Evolutionary conservation across 1,284 basidiomycete genomes (phyloP).

Genomic region (Apiotrichum domesticum): DNA sequence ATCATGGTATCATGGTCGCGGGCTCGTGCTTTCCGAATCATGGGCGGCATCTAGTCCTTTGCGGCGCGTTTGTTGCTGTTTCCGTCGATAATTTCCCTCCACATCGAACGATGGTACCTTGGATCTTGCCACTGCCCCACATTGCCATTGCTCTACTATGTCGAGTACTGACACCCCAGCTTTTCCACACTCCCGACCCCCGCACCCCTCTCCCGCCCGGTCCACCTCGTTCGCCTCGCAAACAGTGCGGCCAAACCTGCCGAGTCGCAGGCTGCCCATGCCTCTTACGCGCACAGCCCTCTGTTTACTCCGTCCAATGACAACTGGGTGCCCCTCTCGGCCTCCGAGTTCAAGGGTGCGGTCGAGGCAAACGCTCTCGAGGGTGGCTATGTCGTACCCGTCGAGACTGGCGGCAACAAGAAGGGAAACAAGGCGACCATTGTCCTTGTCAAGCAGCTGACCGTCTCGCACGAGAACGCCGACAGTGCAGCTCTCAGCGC

Average conservation of each 20-base stretch:
- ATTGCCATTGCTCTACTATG: background rate
- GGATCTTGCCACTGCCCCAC: background rate
- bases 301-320: constrained; percentile 17
- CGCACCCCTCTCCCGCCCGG: constrained; percentile 27
- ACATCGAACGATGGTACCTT: no score
- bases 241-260: constrained; percentile 14
- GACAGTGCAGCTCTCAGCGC: constrained; percentile 20
- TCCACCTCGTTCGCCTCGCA: constrained; percentile 37
- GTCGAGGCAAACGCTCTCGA: constrained; percentile 39
- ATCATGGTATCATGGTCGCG: background rate
- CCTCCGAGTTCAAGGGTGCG: constrained; percentile 29
- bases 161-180: constrained; percentile 12
- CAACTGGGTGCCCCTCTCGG: constrained; percentile 32
- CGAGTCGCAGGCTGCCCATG: constrained; percentile 14
- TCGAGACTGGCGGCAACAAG: constrained; percentile 34
- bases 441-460: constrained; percentile 45
- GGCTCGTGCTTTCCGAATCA: no score
- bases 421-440: constrained; percentile 33
- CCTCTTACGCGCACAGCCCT: constrained; percentile 17
- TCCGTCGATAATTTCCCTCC: no score
- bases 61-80: background rate
- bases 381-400: constrained; percentile 34
- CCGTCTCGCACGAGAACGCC: constrained; percentile 31
- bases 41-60: no score
- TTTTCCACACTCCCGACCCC: constrained; percentile 32